Evolutionary conservation across 768 basidiomycete species (phyloP).

Genomic region (Amanita phalloides): DNA sequence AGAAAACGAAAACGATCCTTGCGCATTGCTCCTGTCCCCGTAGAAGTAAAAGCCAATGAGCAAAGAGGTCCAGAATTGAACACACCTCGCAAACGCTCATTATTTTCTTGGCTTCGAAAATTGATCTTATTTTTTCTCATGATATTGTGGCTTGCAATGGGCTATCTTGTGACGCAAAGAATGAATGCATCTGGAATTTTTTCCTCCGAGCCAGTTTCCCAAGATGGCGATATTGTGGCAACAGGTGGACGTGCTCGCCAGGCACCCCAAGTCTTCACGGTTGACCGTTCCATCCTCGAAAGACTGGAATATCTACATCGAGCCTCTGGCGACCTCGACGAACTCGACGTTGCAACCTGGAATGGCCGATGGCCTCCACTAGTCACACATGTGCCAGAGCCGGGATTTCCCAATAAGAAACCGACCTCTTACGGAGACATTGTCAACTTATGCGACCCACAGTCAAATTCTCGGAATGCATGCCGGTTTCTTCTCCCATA

Average conservation of each 20-base stretch:
- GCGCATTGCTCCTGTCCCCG: neutral
- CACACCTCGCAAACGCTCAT: neutral
- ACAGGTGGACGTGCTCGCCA: neutral
- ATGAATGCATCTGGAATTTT: neutral
- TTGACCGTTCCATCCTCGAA: conserved; percentile 17
- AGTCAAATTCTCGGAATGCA: conserved; percentile 1
- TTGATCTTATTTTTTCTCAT: neutral
- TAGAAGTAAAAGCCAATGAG: neutral
- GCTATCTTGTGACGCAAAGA: neutral
- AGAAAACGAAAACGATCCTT: neutral
- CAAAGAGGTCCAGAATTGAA: neutral
- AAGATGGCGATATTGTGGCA: neutral
- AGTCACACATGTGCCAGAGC: conserved; percentile 23
- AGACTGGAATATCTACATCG: conserved; percentile 14
- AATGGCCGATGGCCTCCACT: conserved; percentile 19
- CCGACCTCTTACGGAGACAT: neutral
- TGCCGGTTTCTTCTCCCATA: conserved; percentile 41
- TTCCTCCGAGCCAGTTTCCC: neutral
- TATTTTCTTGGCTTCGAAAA: neutral
- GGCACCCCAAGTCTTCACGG: conserved; percentile 7
- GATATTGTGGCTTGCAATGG: neutral
- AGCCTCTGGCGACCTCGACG: conserved; percentile 7
- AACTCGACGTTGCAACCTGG: neutral
- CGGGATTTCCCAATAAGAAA: neutral
- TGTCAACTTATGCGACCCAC: neutral